Percentiles rank a stretch among this genome's conserved stretches.
Evolutionary conservation across 129 eudicot species (phyloP).

Genomic region (Centella asiatica): DNA sequence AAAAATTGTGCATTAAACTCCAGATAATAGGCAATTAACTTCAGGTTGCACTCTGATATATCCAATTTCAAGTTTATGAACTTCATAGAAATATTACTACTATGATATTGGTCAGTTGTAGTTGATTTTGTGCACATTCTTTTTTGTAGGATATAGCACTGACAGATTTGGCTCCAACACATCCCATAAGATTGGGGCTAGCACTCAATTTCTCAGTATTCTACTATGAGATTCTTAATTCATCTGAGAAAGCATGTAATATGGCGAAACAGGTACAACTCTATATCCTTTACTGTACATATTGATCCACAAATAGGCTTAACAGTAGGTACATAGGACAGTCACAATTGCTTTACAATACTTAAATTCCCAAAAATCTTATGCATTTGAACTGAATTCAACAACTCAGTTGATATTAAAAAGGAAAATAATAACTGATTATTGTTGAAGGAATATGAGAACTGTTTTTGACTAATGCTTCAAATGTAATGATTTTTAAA

Average conservation of each 20-base stretch:
- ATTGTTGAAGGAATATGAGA: too few relatives aligned
- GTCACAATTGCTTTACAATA: too few relatives aligned
- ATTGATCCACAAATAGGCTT: too few relatives aligned
- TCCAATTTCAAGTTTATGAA: background rate
- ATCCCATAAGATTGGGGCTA: slow-evolving; percentile 74
- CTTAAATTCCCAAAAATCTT: too few relatives aligned
- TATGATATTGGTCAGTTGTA: background rate
- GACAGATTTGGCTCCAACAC: slow-evolving; percentile 67
- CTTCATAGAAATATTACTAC: background rate
- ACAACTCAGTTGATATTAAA: too few relatives aligned
- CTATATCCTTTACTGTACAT: background rate
- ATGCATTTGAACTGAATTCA: too few relatives aligned
- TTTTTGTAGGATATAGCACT: slow-evolving; percentile 63
- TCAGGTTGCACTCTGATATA: background rate
- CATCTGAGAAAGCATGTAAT: slow-evolving; percentile 71
- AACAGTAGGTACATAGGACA: too few relatives aligned
- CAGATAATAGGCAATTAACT: background rate
- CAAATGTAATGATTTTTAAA: too few relatives aligned
- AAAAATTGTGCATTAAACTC: too few relatives aligned
- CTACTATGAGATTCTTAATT: slow-evolving; percentile 74
- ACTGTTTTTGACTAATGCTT: too few relatives aligned
- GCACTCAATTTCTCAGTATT: slow-evolving; percentile 83
- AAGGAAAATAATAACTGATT: too few relatives aligned
- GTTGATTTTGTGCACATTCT: background rate
- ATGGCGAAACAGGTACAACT: slow-evolving; percentile 76